Base-by-base conservation (phyloP, 192 early-diverging fungal species). In the Entomortierella beljakovae region DNA sequence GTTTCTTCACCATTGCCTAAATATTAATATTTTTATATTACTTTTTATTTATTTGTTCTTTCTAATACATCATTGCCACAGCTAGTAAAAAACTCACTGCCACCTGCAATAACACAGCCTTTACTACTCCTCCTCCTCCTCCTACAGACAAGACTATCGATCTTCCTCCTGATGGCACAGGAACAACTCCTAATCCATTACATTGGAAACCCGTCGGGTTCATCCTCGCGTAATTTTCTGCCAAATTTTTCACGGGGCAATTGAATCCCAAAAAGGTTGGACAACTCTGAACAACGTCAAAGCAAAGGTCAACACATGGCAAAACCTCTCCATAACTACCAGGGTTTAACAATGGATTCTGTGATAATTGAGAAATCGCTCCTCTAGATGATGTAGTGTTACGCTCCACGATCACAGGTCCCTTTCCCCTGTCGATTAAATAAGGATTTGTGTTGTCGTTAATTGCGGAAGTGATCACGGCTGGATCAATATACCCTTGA, bases 251-350 rank as follows among this genome's bases (percentile, higher is more conserved):
- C 11, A 57, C 51, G 1, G 88, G 88, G 58, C 88, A 89, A 49
- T 53, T 79, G 58, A 89, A 89, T 33, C 80, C 64, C 48, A 89
- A 57, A 57, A 81, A 85, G 25, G 82, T 80, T 29, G 88, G 88
- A 75, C 88, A 89, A 50, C 86, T 85, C 67, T 85, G 85, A 5
- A 88, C 85, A 0, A 87, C 80, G 55, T 84, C 80, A 68, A 82
- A 89, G 32, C 88, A 89, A 11, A 89, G 64, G 61, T 89, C 85
- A 59, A 86, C 77, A 59, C 88, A 89, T 22, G 88, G 88, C 32
- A 86, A 60, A 16, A 88, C 58, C 60, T 89, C 88, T 6, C 58
- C 80, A 74, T 81, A 89, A 26, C 61, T 37, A 6, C 81, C 80
- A 16, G 79, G 69, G 37, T 86, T 80, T 55, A 85, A 63, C 37